Evolutionary conservation across 805 yeast genomes (phyloP), one percentile per base, ranked within the genome.

Genomic region (Ogataea chonburiensis): DNA sequence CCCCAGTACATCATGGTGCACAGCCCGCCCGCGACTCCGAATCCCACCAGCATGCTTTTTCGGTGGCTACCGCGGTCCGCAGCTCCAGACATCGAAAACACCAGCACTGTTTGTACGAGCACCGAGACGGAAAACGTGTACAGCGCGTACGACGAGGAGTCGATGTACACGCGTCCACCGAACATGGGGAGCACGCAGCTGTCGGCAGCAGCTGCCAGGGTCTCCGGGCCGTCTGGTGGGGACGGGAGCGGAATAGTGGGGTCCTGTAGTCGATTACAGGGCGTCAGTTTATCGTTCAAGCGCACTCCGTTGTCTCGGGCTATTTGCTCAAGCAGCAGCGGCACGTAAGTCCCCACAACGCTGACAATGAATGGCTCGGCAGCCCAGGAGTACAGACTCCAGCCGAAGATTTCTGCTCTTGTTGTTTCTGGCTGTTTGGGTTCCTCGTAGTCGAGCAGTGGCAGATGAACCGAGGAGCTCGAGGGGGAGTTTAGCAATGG

Each of bases 291-390:
- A 53, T 84, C 87, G 25, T 66, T 64, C 5, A 71, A 60, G 39
- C 70, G 54, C 7, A 85, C 91, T 17, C 87, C 91, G 53, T 80
- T 83, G 28, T 72, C 75, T 15, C 88, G 67, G 0, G 89, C 94
- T 42, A 79, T 70, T 48, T 79, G 82, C 43, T 84, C 88, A 19
- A 84, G 60, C 5, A 84, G 56, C 12, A 85, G 59, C 0, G 93
- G 93, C 5, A 84, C 81, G 55, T 81, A 85, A 0, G 91, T 82
- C 0, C 89, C 81, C 5, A 85, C 81, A 2, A 83, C 88, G 24
- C 86, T 77, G 6, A 84, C 93, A 4, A 82, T 71, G 52, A 83
- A 85, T 0, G 93, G 93, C 55, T 84, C 94, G 14, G 85, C 76
- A 1, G 89, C 88, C 72, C 84, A 79, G 2, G 81, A 67, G 46